Evolutionary conservation across 805 yeast species (phyloP), one percentile per base, ranked within the genome.

Genomic region (Myxozyma udenii): DNA sequence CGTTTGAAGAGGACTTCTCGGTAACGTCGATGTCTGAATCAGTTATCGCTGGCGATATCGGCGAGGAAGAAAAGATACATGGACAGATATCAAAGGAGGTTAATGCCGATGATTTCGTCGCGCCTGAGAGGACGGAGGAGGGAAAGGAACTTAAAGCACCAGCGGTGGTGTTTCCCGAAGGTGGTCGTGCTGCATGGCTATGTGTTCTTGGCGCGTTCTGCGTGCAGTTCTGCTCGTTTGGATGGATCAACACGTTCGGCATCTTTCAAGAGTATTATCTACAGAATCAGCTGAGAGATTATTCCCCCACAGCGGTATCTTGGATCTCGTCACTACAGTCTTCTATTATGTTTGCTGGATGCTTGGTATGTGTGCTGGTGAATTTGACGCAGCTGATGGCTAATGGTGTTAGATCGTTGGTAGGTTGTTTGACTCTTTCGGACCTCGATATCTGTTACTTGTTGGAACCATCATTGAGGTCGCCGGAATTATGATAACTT

Each of bases 181-280:
- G 80, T 1, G 81, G 84, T 1, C 64, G 60, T 42, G 75, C 75
- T n/a, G 83, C 85, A 71, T 70, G 82, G 64, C 72, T 76, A 4
- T 78, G 80, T 0, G 65, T 78, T 1, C 47, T 78, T 11, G 85
- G 84, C 1, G 75, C 82, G 0, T 78, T 79, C 58, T 65, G 79
- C 24, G 86, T 87, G 2, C 68, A 80, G 52, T 65, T 78, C 4
- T 75, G 78, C 42, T 74, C 79, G 2, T 78, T 84, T 63, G 95
- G 95, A 1, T 60, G 85, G 37, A 36, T 54, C 7, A 54, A 54
- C 36, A 46, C 52, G 18, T 44, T 53, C 32, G 69, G 68, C 3
- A 63, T 61, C 1, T 67, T 60, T 40, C 66, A 67, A 46, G 57
- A 57, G 3, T 65, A 65, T 44, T 67, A 66, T 44, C 44, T 62